phyloP scores from a whole-genome alignment of 1,139 yeast genomes.

The Lodderomyces beijingensis region DNA sequence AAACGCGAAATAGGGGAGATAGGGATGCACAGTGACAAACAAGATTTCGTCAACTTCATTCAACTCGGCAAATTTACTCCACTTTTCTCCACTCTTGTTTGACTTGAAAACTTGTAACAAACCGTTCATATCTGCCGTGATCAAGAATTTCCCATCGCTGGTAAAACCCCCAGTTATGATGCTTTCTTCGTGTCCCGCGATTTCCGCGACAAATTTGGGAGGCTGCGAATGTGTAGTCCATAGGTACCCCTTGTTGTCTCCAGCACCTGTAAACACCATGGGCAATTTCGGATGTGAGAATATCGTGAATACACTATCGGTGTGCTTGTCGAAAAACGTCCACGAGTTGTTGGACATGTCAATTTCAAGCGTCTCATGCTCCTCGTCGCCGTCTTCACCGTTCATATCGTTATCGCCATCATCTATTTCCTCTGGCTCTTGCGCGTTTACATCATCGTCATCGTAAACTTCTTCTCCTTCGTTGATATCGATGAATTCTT shows the following conservation, averaged over 20 bases:
- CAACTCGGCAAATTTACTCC: constrained; percentile 67
- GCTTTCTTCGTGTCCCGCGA: constrained; percentile 80
- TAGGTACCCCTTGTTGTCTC: constrained; percentile 82
- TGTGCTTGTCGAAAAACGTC: constrained; percentile 83
- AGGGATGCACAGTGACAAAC: constrained; percentile 81
- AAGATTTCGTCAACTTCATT: constrained; percentile 79
- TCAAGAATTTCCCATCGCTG: constrained; percentile 68
- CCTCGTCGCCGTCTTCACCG: constrained; percentile 27
- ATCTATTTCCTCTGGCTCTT: constrained; percentile 30
- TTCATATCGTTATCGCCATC: constrained; percentile 25
- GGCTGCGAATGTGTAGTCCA: constrained; percentile 92
- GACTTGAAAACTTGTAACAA: constrained; percentile 70
- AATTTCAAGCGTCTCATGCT: constrained; percentile 35
- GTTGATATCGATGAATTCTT: constrained; percentile 50
- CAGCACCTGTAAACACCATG: constrained; percentile 76
- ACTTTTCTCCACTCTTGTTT: constrained; percentile 70
- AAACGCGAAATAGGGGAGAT: constrained; percentile 75
- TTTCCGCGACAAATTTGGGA: constrained; percentile 70
- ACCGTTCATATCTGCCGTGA: constrained; percentile 96
- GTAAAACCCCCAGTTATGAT: constrained; percentile 84
- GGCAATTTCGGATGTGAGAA: constrained; percentile 81
- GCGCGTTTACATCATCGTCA: constrained; percentile 29
- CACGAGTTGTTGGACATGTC: constrained; percentile 88
- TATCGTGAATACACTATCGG: constrained; percentile 76
- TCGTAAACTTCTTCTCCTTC: constrained; percentile 62